A percentile compares a stretch with the other conserved stretches of the same genome.
Evolutionary conservation across 2,329 filamentous ascomycete genomes (phyloP).

Genomic region (Aspergillus pseudonomiae): DNA sequence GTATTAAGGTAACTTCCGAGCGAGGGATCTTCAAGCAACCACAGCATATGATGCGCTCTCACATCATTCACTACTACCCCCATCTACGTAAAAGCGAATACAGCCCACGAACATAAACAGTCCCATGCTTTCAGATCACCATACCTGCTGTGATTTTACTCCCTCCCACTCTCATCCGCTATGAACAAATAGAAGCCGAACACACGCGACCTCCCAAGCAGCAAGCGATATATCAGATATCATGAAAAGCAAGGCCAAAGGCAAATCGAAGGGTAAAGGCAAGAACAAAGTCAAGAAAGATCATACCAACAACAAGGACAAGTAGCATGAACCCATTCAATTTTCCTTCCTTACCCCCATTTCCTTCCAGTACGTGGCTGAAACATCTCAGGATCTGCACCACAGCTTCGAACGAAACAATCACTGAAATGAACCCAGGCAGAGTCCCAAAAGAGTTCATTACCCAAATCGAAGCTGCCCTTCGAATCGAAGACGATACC

Average conservation of each 20-base stretch:
- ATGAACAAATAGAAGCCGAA: background rate
- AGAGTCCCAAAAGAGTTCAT: conserved; percentile 8
- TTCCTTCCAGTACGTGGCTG: background rate
- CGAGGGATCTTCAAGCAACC: background rate
- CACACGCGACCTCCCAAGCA: background rate
- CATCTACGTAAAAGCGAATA: background rate
- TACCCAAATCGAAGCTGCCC: conserved; percentile 5
- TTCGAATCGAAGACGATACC: conserved; percentile 11
- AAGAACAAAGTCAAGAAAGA: background rate
- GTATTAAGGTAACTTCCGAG: background rate
- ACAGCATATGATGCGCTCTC: background rate
- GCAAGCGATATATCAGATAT: background rate
- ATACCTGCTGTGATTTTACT: background rate
- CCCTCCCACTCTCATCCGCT: background rate
- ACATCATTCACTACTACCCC: background rate
- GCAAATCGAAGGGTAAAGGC: background rate
- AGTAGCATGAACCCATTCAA: background rate
- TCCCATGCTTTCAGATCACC: background rate
- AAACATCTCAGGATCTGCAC: background rate
- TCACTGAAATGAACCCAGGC: background rate
- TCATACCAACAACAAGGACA: background rate
- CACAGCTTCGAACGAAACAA: background rate
- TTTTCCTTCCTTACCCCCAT: background rate
- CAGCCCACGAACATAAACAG: background rate
- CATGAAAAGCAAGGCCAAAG: conserved; percentile 1